Percentiles rank a stretch among this genome's conserved stretches.
These are phyloP conservation scores for Astrothelium subdiscretum DNA, from an alignment of 495 filamentous ascomycete genomes.

Conservation along the genomic window DNA sequence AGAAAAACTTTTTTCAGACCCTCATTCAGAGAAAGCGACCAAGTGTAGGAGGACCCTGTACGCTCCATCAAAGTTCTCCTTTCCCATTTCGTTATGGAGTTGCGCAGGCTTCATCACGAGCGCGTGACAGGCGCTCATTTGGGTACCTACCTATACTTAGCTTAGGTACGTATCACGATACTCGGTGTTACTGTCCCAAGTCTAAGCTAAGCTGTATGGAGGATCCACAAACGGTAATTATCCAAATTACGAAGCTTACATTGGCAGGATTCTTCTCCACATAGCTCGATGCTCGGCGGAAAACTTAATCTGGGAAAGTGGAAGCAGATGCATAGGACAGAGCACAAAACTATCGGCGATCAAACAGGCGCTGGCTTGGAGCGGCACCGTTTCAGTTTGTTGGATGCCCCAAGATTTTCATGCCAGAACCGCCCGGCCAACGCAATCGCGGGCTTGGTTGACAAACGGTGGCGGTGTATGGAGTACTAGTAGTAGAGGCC, in stretches of 20 bases:
- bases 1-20: background rate
- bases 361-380: background rate
- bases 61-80: too few relatives aligned
- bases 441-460: background rate
- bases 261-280: background rate
- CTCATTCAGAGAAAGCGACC: background rate
- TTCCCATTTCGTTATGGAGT: background rate
- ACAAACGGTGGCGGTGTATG: background rate
- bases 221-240: too few relatives aligned
- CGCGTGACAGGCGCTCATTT: too few relatives aligned
- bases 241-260: background rate
- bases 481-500: background rate
- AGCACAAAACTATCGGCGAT: background rate
- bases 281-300: background rate
- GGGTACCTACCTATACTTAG: too few relatives aligned
- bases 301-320: background rate
- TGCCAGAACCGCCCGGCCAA: background rate
- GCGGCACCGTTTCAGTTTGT: background rate
- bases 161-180: too few relatives aligned
- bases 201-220: too few relatives aligned
- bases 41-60: background rate
- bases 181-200: too few relatives aligned
- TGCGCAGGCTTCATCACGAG: background rate
- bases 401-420: background rate
- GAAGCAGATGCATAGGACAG: background rate